These are phyloP conservation scores for Metarhizium rileyi DNA, from an alignment of 2,329 filamentous ascomycete genomes.

Conservation along the genomic window DNA sequence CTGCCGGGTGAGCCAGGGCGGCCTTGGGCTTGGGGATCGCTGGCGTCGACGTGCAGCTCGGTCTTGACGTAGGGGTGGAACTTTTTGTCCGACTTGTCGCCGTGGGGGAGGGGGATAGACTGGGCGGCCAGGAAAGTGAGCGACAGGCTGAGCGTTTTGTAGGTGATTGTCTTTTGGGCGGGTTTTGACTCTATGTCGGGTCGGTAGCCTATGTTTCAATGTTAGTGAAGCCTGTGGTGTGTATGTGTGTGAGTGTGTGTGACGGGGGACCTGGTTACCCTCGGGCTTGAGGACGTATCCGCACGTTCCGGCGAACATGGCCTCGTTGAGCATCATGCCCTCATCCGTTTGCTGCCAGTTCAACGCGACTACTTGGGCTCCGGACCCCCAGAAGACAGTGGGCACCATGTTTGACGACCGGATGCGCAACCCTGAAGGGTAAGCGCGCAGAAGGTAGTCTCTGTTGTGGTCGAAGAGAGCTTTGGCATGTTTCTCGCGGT, in stretches of 20 bases:
- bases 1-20: slow-evolving; percentile 27
- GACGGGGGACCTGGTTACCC: too few species aligned
- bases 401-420: slow-evolving; percentile 83
- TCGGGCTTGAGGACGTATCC: slow-evolving; percentile 81
- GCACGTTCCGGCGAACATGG: slow-evolving; percentile 75
- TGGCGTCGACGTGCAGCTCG: slow-evolving; percentile 73
- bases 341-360: slow-evolving; percentile 92
- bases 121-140: slow-evolving; percentile 73
- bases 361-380: slow-evolving; percentile 81
- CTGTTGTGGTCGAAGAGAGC: slow-evolving; percentile 73
- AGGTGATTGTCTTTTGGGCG: slow-evolving; percentile 25
- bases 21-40: slow-evolving; percentile 31
- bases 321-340: slow-evolving; percentile 93
- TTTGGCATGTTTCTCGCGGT: slow-evolving; percentile 38
- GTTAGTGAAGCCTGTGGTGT: slow-evolving; percentile 4
- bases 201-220: slow-evolving; percentile 19
- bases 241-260: too few species aligned
- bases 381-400: slow-evolving; percentile 74
- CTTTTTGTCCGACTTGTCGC: slow-evolving; percentile 38
- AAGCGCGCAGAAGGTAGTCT: slow-evolving; percentile 75
- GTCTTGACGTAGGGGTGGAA: slow-evolving; percentile 78
- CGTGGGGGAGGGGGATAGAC: slow-evolving; percentile 55
- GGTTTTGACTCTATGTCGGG: slow-evolving; percentile 14
- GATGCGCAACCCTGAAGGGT: slow-evolving; percentile 74
- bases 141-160: slow-evolving; percentile 56